Percentiles rank a stretch among this genome's conserved stretches.
Evolutionary conservation across 345 rosid genomes (phyloP).

Genomic region (Aurinia saxatilis): DNA sequence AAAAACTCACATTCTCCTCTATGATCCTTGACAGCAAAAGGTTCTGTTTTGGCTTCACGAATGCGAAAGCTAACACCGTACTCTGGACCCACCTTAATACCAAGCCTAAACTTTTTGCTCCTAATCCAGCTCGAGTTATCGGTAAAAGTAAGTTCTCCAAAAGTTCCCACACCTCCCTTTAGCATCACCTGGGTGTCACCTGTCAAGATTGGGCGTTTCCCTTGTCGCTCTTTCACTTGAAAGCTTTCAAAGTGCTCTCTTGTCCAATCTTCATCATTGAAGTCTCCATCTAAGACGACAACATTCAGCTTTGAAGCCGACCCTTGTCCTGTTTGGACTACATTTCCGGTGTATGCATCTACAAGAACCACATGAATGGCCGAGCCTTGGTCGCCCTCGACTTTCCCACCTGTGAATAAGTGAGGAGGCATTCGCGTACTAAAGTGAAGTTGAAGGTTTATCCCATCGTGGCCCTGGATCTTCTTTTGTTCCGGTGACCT

Average conservation of each 20-base stretch:
- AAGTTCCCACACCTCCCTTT: conserved; percentile 81
- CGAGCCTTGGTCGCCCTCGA: conserved; percentile 85
- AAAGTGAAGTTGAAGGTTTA: conserved; percentile 62
- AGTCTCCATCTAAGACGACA: conserved; percentile 85
- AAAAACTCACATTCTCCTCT: conserved; percentile 80
- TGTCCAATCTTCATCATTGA: conserved; percentile 67
- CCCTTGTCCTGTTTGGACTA: conserved; percentile 56
- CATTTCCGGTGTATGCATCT: conserved; percentile 51
- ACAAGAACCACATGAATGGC: conserved; percentile 71
- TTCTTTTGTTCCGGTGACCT: conserved; percentile 57
- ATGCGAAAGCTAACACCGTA: conserved; percentile 46
- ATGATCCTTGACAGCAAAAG: conserved; percentile 94
- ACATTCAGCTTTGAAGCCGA: conserved; percentile 62
- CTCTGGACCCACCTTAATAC: conserved; percentile 54
- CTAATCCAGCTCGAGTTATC: conserved; percentile 98
- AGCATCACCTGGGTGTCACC: conserved; percentile 72
- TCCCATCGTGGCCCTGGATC: conserved; percentile 57
- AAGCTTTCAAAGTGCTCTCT: conserved; percentile 65
- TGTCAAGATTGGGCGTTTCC: conserved; percentile 78
- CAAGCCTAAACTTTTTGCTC: conserved; percentile 94
- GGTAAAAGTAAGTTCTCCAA: conserved; percentile 78
- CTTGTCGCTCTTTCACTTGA: conserved; percentile 80
- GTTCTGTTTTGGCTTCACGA: conserved; percentile 85
- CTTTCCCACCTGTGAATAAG: conserved; percentile 86
- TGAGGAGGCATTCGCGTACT: conserved; percentile 87